Evolutionary conservation across 2,329 filamentous ascomycete species (phyloP).

Genomic region (Cordyceps farinosa): DNA sequence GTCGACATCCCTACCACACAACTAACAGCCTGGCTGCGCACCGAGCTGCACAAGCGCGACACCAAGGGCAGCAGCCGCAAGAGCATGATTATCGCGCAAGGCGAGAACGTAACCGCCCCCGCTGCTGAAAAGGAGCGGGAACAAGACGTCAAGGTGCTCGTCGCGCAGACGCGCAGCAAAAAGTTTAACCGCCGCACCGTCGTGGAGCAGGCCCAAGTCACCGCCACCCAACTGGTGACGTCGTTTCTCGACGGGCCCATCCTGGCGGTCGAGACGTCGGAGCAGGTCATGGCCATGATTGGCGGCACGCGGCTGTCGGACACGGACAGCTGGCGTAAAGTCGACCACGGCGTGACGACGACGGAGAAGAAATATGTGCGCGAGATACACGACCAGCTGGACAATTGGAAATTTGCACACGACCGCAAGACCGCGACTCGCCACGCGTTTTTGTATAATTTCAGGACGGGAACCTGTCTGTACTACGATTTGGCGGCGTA

Average conservation of each 20-base stretch:
- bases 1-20: constrained; percentile 71
- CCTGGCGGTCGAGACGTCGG: constrained; percentile 81
- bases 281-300: constrained; percentile 75
- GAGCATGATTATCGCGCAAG: constrained; percentile 20
- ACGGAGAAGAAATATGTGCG: constrained; percentile 77
- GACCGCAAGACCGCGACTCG: constrained; percentile 51
- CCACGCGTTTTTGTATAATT: constrained; percentile 89
- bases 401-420: constrained; percentile 57
- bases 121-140: constrained; percentile 40
- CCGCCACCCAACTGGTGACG: constrained; percentile 60
- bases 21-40: constrained; percentile 74
- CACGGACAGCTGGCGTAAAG: constrained; percentile 75
- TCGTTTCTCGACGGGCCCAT: constrained; percentile 75
- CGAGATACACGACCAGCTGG: constrained; percentile 76
- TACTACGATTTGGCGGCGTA: constrained; percentile 68
- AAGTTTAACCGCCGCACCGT: constrained; percentile 87
- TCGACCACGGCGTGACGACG: constrained; percentile 73
- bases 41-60: constrained; percentile 71
- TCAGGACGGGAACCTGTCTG: constrained; percentile 76
- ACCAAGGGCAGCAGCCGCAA: constrained; percentile 46
- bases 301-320: constrained; percentile 72
- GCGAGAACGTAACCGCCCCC: constrained; percentile 28
- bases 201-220: constrained; percentile 69
- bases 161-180: constrained; percentile 79
- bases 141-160: constrained; percentile 79